Base-by-base conservation (phyloP, 306 rosid genomes). In the Cicer bijugum region DNA sequence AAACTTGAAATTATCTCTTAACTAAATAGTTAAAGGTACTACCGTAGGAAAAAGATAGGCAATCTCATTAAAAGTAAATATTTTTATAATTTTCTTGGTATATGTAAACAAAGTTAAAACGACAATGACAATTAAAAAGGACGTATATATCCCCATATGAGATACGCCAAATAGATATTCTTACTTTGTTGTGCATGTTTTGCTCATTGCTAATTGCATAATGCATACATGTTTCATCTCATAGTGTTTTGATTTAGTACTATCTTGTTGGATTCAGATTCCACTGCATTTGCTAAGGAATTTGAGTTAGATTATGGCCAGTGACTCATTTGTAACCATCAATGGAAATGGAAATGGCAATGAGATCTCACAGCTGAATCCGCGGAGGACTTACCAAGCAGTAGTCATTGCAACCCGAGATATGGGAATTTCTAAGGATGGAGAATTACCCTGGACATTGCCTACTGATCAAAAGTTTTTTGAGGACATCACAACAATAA, bases 341-440 rank as follows among this genome's bases (percentile, higher is more conserved):
- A 84, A 88, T 52, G 96, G 92, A 62, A 88, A 82, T 80, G 87
- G 59, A 7, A 86, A 90, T 43, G 96, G 85, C 39, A 91, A 69
- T 80, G 85, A 42, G 9, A 84, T 72, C 59, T 45, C 83, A n/a
- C 86, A 73, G 42, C 83, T 83, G 33, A 72, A 64, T 76, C 97
- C 87, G 1, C 93, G 42, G 82, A 91, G 99, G 88, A 87, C 90
- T 47, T 91, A 88, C 85, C 97, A 95, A 87, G 96, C 86, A 67
- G 93, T 95, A 15, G 97, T 90, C 73, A 90, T 92, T 81, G 92
- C 97, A 7, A 91, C 97, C 28, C 83, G 59, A 65, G 91, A 86
- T 43, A 82, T 86, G 97, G 99, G 99, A 14, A 95, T 95, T 78
- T 92, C 95, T 8, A 91, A 84, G 82, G 90, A 90, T 82, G 99